A percentile compares a stretch with the other conserved stretches of the same genome.
Evolutionary conservation across 306 rosid species (phyloP).

Genomic region (Begonia fuchsioides): DNA sequence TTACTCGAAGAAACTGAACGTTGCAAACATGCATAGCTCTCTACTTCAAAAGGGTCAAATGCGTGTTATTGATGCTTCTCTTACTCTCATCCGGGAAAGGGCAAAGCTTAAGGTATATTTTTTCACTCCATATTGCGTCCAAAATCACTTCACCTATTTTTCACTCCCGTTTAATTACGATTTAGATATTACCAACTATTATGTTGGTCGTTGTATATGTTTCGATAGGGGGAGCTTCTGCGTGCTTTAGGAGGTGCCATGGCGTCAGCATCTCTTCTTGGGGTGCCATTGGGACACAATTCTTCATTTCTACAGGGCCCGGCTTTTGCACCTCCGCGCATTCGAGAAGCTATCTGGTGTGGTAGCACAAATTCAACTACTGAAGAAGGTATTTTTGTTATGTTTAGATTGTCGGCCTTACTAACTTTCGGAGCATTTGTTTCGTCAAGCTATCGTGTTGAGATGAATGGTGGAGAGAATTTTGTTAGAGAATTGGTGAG

Average conservation of each 20-base stretch:
- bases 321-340: slow-evolving; percentile 95
- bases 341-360: slow-evolving; percentile 97
- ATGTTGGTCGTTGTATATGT: background rate
- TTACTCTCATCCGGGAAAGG: slow-evolving; percentile 88
- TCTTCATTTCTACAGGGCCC: slow-evolving; percentile 98
- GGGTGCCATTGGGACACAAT: slow-evolving; percentile 93
- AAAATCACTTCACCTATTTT: no score
- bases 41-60: slow-evolving; percentile 64
- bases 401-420: no score
- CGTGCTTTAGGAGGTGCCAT: slow-evolving; percentile 81
- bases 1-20: slow-evolving; percentile 31
- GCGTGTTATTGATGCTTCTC: slow-evolving; percentile 89
- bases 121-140: no score
- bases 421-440: no score
- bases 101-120: slow-evolving; percentile 71
- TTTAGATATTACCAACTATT: background rate
- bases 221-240: slow-evolving; percentile 64
- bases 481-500: no score
- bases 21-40: slow-evolving; percentile 39
- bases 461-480: no score
- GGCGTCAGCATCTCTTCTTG: slow-evolving; percentile 80
- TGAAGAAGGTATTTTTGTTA: slow-evolving; percentile 55
- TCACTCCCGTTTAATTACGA: no score
- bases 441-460: no score
- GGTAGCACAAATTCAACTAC: slow-evolving; percentile 87